phyloP scores from a whole-genome alignment of 345 rosid genomes.

The Populus ilicifolia region DNA sequence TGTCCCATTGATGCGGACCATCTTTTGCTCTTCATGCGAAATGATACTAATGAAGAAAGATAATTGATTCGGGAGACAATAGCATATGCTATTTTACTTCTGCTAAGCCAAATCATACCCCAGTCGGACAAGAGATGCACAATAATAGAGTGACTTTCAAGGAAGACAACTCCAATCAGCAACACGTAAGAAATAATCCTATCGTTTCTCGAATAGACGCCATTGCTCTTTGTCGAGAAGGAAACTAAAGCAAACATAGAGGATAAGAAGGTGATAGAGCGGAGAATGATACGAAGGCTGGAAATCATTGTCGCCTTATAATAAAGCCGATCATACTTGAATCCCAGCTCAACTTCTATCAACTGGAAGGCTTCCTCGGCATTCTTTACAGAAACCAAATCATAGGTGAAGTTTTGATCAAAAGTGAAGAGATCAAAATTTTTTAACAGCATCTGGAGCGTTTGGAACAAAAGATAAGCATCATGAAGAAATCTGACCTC shows the following conservation, averaged over 20 bases:
- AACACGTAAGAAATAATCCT: conserved; percentile 2
- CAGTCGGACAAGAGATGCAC: conserved; percentile 16
- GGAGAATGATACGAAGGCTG: conserved; percentile 4
- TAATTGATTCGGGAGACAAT: too few species aligned
- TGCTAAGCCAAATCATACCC: conserved; percentile 6
- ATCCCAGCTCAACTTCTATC: not conserved
- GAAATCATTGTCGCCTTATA: conserved; percentile 14
- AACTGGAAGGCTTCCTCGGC: not conserved
- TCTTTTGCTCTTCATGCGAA: not conserved
- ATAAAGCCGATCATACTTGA: conserved; percentile 30
- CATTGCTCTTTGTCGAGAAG: conserved; percentile 1
- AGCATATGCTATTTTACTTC: not conserved
- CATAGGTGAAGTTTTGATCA: not conserved
- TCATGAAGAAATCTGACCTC: too few species aligned
- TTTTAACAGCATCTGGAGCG: not conserved
- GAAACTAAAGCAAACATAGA: conserved; percentile 3
- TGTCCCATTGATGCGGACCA: not conserved
- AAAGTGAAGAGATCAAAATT: not conserved
- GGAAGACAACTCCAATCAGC: conserved; percentile 8
- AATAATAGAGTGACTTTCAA: conserved; percentile 10
- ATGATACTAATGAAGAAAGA: too few species aligned
- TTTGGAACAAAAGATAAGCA: not conserved
- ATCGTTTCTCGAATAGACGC: not conserved
- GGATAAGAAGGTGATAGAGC: not conserved
- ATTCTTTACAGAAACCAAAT: not conserved